These are phyloP conservation scores for Amanita phalloides DNA, from an alignment of 768 basidiomycete genomes.

Conservation along the genomic window DNA sequence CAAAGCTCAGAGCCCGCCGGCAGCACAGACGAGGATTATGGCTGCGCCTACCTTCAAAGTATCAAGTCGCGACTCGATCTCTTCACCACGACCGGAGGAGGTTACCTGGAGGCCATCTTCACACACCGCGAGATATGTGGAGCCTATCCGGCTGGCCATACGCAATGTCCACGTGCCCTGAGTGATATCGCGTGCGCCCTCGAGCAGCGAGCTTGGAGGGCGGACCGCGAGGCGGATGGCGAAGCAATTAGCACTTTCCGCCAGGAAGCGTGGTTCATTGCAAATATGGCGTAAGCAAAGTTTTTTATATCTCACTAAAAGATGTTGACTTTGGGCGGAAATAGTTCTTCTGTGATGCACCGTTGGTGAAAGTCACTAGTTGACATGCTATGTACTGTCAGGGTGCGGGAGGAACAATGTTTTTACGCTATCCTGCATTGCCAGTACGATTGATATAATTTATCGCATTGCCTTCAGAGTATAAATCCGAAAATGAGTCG, in stretches of 20 bases:
- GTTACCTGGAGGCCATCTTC: conserved; percentile 70
- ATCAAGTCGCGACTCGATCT: conserved; percentile 46
- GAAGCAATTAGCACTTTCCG: conserved; percentile 63
- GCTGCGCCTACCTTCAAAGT: conserved; percentile 53
- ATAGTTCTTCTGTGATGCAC: background rate
- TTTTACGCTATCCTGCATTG: background rate
- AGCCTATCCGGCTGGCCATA: conserved; percentile 53
- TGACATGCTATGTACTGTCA: background rate
- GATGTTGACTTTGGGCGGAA: background rate
- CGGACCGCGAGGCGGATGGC: conserved; percentile 57
- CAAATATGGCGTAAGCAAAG: conserved; percentile 24
- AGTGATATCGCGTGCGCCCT: conserved; percentile 54
- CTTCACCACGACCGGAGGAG: conserved; percentile 54
- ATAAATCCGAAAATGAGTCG: background rate
- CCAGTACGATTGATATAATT: background rate
- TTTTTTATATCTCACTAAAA: background rate
- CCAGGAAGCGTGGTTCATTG: conserved; percentile 58
- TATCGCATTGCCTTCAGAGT: background rate
- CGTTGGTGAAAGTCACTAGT: background rate
- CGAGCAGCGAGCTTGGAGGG: conserved; percentile 56
- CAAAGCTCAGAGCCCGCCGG: conserved; percentile 30
- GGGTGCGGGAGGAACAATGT: background rate
- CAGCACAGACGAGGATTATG: conserved; percentile 26
- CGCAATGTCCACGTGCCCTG: conserved; percentile 51
- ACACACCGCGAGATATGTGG: conserved; percentile 62